Evolutionary conservation across 768 basidiomycete genomes (phyloP).

Genomic region (Tulasnella sp.): DNA sequence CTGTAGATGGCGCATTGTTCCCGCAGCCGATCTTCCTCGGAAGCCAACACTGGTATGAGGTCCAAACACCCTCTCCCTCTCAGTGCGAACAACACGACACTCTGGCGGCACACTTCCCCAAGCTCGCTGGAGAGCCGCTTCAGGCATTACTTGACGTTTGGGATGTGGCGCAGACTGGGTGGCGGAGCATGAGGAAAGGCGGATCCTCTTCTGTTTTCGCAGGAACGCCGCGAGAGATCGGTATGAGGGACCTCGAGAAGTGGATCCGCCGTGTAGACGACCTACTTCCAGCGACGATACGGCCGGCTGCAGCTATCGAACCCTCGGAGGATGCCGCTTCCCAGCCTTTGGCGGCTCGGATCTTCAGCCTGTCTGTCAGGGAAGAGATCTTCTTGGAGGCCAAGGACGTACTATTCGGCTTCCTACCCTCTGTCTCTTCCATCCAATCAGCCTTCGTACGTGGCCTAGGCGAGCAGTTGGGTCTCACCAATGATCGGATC

Average conservation of each 20-base stretch:
- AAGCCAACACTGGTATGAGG: constrained; percentile 69
- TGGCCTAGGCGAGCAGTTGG: constrained; percentile 50
- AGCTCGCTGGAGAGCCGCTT: constrained; percentile 40
- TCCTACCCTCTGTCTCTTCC: constrained; percentile 23
- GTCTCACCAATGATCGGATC: constrained; percentile 55
- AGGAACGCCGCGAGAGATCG: constrained; percentile 38
- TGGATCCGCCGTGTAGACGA: constrained; percentile 64
- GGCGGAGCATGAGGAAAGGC: constrained; percentile 29
- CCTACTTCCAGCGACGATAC: constrained; percentile 36
- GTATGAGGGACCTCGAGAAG: constrained; percentile 71
- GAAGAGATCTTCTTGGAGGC: constrained; percentile 87
- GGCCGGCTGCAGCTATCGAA: neutral
- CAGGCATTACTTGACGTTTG: constrained; percentile 55
- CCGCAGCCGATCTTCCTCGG: constrained; percentile 66
- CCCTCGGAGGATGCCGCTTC: constrained; percentile 21
- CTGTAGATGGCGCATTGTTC: constrained; percentile 30
- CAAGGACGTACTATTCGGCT: constrained; percentile 84
- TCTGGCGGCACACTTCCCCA: constrained; percentile 52
- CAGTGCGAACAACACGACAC: constrained; percentile 59
- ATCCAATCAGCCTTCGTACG: constrained; percentile 32
- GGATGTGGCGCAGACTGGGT: constrained; percentile 43
- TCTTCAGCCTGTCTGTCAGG: constrained; percentile 61
- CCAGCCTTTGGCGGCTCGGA: constrained; percentile 27
- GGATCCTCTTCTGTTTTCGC: neutral
- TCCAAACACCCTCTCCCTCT: constrained; percentile 50